These are phyloP conservation scores for Protomyces macrosporus DNA, from an alignment of 1,139 yeast species.

Conservation along the genomic window DNA sequence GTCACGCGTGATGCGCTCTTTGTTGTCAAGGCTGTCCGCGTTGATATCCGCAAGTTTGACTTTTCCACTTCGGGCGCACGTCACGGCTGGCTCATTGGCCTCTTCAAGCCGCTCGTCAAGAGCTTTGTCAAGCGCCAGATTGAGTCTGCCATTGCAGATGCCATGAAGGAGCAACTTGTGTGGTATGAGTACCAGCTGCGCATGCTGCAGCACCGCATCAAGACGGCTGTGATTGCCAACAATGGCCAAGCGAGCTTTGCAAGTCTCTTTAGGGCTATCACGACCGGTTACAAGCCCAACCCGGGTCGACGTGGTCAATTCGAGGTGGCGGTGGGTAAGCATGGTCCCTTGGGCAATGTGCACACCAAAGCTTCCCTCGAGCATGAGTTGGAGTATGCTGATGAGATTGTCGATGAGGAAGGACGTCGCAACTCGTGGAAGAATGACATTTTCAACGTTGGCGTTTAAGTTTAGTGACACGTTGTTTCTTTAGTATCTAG, in stretches of 20 bases:
- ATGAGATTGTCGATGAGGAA: conserved; percentile 15
- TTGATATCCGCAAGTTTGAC: conserved; percentile 23
- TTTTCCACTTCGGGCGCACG: conserved; percentile 18
- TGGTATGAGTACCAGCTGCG: conserved; percentile 19
- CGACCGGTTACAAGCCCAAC: conserved; percentile 15
- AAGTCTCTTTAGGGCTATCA: conserved; percentile 20
- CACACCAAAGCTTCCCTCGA: conserved; percentile 19
- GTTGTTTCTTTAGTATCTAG: neutral
- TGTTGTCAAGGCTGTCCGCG: conserved; percentile 21
- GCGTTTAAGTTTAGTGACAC: neutral
- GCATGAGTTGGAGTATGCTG: conserved; percentile 20
- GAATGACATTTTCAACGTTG: conserved; percentile 16
- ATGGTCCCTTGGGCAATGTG: conserved; percentile 14
- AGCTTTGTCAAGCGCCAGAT: conserved; percentile 21
- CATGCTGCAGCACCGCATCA: conserved; percentile 25
- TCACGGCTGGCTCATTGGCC: conserved; percentile 21
- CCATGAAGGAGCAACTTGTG: conserved; percentile 13
- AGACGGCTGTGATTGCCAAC: conserved; percentile 23
- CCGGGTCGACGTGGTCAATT: conserved; percentile 14
- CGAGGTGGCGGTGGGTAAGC: conserved; percentile 17
- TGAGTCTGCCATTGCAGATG: conserved; percentile 14
- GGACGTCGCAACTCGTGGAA: conserved; percentile 22
- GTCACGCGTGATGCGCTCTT: conserved; percentile 21
- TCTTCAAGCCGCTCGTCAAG: conserved; percentile 22
- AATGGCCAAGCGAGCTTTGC: conserved; percentile 26